phyloP scores from a whole-genome alignment of 2,329 filamentous ascomycete species.

The Pleoardoris graminearum region DNA sequence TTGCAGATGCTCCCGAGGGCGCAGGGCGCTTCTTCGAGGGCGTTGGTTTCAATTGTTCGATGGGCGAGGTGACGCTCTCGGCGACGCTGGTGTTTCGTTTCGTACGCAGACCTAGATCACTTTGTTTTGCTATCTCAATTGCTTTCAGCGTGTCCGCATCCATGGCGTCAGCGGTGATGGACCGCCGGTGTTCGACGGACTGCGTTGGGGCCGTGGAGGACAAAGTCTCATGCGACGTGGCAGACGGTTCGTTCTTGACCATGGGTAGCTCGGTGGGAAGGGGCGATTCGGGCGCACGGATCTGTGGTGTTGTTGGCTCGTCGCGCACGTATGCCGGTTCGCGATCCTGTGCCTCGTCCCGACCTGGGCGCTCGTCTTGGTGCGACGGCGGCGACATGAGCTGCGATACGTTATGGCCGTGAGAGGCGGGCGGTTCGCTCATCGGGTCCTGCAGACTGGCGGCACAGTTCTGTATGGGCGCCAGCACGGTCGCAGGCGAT shows the following conservation, averaged over 20 bases:
- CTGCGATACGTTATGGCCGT: slow-evolving; percentile 33
- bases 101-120: slow-evolving; percentile 49
- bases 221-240: slow-evolving; percentile 43
- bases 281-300: slow-evolving; percentile 27
- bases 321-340: slow-evolving; percentile 38
- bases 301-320: slow-evolving; percentile 33
- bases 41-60: slow-evolving; percentile 40
- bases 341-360: slow-evolving; percentile 32
- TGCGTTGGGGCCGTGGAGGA: slow-evolving; percentile 27
- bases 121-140: slow-evolving; percentile 50
- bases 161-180: slow-evolving; percentile 25
- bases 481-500: slow-evolving; percentile 43
- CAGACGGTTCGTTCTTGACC: slow-evolving; percentile 48
- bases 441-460: slow-evolving; percentile 25
- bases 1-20: slow-evolving; percentile 35
- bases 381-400: slow-evolving; percentile 22
- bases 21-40: slow-evolving; percentile 51
- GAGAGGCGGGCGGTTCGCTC: slow-evolving; percentile 19
- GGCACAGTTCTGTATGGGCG: slow-evolving; percentile 46
- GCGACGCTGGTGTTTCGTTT: slow-evolving; percentile 40
- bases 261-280: slow-evolving; percentile 16
- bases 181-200: slow-evolving; percentile 26
- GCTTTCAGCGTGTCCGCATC: slow-evolving; percentile 49
- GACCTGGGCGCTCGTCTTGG: slow-evolving; percentile 11
- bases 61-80: slow-evolving; percentile 48